Conservation (phyloP, 176 grass and related monocot genomes). For the Dactylis glomerata region DNA sequence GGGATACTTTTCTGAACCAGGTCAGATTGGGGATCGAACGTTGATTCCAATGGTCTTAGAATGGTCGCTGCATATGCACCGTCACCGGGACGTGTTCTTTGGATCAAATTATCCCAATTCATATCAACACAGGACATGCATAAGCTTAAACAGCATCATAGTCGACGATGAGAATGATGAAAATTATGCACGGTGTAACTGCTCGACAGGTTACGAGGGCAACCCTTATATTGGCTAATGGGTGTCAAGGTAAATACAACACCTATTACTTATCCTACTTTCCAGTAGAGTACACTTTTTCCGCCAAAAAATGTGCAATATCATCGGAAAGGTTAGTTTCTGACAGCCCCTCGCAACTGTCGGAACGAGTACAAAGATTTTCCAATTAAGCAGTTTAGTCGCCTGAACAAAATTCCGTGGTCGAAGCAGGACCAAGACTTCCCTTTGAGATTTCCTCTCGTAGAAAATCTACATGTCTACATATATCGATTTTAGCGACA, state of each 20-base stretch:
- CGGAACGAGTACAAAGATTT: neutral
- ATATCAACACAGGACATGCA: neutral
- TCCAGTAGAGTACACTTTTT: neutral
- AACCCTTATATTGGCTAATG: neutral
- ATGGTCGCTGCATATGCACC: neutral
- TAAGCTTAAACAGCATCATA: neutral
- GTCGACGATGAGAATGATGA: too few species aligned
- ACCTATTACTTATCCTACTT: neutral
- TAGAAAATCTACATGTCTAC: neutral
- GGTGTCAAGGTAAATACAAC: neutral
- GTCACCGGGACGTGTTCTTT: neutral
- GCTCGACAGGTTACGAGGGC: neutral
- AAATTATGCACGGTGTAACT: neutral
- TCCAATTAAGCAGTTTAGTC: neutral
- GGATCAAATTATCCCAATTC: too few species aligned
- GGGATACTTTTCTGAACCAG: too few species aligned
- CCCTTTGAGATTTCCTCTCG: neutral
- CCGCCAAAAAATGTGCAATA: neutral
- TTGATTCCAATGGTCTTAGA: neutral
- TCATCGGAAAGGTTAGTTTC: neutral
- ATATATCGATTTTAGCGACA: too few species aligned
- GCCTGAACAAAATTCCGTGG: neutral
- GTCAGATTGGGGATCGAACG: neutral
- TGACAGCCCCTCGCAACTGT: neutral
- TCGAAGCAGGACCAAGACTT: neutral